phyloP scores from a whole-genome alignment of 805 yeast species.

The Lipomyces sp. region DNA sequence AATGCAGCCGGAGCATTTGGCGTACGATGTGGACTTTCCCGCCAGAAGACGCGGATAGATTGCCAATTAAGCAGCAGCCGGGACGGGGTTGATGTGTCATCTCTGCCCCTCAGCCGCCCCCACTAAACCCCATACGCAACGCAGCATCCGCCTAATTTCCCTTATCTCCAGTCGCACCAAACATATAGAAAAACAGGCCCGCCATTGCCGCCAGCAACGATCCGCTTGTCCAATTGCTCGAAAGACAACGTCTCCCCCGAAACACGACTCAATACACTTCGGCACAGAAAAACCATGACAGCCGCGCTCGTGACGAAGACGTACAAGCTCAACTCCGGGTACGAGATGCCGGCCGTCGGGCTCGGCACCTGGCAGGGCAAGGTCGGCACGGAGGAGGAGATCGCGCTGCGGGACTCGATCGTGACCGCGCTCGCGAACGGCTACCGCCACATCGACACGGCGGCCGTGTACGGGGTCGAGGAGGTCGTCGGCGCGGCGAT shows the following conservation, averaged over 20 bases:
- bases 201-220: too few species aligned
- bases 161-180: too few species aligned
- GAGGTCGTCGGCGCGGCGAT: conserved; percentile 58
- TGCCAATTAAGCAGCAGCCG: too few species aligned
- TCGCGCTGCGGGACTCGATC: conserved; percentile 46
- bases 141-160: too few species aligned
- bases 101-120: too few species aligned
- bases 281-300: background rate
- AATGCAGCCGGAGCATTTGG: too few species aligned
- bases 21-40: too few species aligned
- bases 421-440: conserved; percentile 61
- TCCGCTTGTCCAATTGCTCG: background rate
- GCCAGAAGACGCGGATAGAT: too few species aligned
- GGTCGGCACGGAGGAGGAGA: conserved; percentile 43
- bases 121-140: too few species aligned
- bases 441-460: conserved; percentile 71
- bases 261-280: background rate
- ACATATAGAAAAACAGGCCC: too few species aligned
- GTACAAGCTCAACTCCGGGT: conserved; percentile 52
- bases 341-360: conserved; percentile 60
- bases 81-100: too few species aligned
- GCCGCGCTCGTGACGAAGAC: conserved; percentile 6
- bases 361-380: conserved; percentile 65
- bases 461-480: conserved; percentile 66
- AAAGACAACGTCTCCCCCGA: background rate